Conservation (phyloP, 805 yeast genomes). For the Yamadazyma ubonensis region DNA sequence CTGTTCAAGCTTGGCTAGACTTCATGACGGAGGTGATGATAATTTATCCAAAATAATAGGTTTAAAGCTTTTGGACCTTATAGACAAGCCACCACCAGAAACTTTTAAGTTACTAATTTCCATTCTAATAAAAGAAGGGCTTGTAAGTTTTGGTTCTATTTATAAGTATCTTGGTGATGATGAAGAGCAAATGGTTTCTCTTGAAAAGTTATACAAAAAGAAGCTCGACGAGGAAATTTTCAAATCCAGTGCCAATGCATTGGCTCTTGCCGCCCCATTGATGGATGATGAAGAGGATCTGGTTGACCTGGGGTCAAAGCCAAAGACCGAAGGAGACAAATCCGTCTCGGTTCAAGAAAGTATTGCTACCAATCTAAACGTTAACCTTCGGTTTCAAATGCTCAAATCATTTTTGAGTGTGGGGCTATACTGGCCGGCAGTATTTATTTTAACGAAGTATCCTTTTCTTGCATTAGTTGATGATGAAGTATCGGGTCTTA, state of each 20-base stretch:
- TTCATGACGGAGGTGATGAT: slow-evolving; percentile 53
- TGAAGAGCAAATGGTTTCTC: slow-evolving; percentile 43
- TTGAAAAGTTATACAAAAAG: slow-evolving; percentile 46
- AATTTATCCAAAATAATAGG: slow-evolving; percentile 57
- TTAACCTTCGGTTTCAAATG: slow-evolving; percentile 32
- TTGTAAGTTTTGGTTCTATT: slow-evolving; percentile 61
- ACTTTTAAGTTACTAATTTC: slow-evolving; percentile 48
- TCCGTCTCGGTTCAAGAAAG: neutral
- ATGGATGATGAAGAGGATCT: slow-evolving; percentile 60
- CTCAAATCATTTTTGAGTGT: slow-evolving; percentile 53
- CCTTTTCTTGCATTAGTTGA: slow-evolving; percentile 62
- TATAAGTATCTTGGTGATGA: slow-evolving; percentile 57
- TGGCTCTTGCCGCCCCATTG: slow-evolving; percentile 86
- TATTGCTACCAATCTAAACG: neutral
- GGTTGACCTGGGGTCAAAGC: neutral
- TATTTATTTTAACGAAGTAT: slow-evolving; percentile 55
- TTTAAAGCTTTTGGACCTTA: slow-evolving; percentile 34
- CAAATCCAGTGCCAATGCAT: slow-evolving; percentile 68
- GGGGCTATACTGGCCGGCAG: slow-evolving; percentile 63
- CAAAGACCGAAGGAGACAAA: neutral
- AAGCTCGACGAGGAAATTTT: slow-evolving; percentile 54
- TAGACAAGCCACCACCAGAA: slow-evolving; percentile 35
- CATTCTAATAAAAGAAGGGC: slow-evolving; percentile 61
- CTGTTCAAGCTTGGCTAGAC: slow-evolving; percentile 25
- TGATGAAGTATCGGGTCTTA: slow-evolving; percentile 44